Evolutionary conservation across 78 protist species (phyloP), one percentile per base, ranked within the genome.

Genomic region (Dictyostelium intermedium): DNA sequence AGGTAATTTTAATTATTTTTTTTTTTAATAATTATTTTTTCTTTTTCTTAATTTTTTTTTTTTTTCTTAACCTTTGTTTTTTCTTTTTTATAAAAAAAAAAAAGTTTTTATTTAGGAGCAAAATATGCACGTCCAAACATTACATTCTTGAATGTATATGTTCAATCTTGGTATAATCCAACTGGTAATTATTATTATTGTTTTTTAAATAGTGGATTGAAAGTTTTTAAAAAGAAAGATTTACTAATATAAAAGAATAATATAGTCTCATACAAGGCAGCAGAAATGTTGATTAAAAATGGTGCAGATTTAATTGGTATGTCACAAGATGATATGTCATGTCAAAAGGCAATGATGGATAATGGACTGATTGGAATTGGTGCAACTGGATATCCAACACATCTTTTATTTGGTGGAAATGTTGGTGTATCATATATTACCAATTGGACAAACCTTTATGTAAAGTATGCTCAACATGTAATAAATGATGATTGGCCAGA

Each of bases 321-420:
- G 91, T 30, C 50, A 10, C 50, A 77, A 16, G 91, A 84, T 72
- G 91, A 84, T 47, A 77, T 84, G 43, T 39, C 82, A 43, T 79
- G 72, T 25, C 91, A 84, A 84, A 11, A 39, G 5, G 43, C 60
- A 27, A 79, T 63, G 7, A 72, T 72, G 7, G 91, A 37, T n/a
- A 41, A 18, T 9, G 82, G 60, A 3, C 1, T 8, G 6, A 41
- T 63, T 0, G 83, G 83, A 34, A 25, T 84, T 34, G 79, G 91
- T 7, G n/a, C 91, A 66, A 47, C 91, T 10, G 80, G 91, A n/a
- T 84, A 70, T 32, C 82, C 91, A 13, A 45, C 63, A 6, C 39
- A 61, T 18, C 63, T 23, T 56, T 37, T 84, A 5, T 47, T 30
- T 20, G 91, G 91, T 18, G 69, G 25, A 23, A 13, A 16, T 32